These are phyloP conservation scores for Collariella sp. DNA, from an alignment of 495 filamentous ascomycete genomes.

Conservation along the genomic window DNA sequence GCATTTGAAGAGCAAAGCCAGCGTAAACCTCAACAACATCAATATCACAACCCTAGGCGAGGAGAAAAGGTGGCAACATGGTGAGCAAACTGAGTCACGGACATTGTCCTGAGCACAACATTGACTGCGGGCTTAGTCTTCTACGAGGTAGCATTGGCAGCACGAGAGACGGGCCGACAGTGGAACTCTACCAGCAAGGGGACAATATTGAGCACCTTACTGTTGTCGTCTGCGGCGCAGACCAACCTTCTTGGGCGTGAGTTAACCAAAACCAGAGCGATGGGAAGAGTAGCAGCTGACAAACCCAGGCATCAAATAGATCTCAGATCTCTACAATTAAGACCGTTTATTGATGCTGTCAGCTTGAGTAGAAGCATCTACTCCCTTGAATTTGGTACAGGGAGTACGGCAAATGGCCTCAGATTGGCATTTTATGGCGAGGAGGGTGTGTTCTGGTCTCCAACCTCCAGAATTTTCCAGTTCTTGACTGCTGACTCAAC, in stretches of 20 bases:
- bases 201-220: background rate
- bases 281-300: background rate
- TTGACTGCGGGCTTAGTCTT: background rate
- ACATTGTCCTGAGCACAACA: too few species aligned
- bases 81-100: background rate
- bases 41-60: background rate
- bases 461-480: too few species aligned
- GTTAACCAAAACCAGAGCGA: too few species aligned
- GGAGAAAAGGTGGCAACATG: constrained; percentile 1
- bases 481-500: too few species aligned
- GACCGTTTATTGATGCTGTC: background rate
- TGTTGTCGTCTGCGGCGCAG: background rate
- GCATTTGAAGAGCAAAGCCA: background rate
- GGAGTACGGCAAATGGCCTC: background rate
- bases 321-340: background rate
- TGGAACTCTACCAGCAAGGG: constrained; percentile 1
- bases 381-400: background rate
- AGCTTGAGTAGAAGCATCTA: background rate
- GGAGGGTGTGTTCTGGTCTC: background rate
- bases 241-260: background rate
- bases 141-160: background rate
- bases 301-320: constrained; percentile 1
- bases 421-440: constrained; percentile 1
- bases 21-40: background rate
- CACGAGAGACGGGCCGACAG: background rate